Evolutionary conservation across 306 rosid genomes (phyloP), one percentile per base, ranked within the genome.

Genomic region (Quercus gilva): DNA sequence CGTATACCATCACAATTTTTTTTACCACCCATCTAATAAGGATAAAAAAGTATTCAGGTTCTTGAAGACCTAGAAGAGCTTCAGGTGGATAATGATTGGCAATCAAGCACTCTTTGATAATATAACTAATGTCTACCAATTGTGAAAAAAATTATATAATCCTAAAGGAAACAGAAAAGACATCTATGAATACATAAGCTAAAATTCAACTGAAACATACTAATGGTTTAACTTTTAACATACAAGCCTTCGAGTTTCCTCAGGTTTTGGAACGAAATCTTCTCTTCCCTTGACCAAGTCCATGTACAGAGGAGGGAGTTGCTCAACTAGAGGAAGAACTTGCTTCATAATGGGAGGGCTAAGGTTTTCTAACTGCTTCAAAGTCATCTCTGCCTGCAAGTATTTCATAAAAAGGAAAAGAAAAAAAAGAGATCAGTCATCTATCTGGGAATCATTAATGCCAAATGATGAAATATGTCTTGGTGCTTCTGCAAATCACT

Each of bases 291-390:
- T 90, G 63, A 87, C 91, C 79, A 95, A 85, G 71, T 95, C 98
- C 98, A 88, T 90, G 87, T 95, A 95, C 91, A 95, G 77, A 55
- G 98, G 99, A 75, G 97, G 98, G 58, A 95, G 94, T 83, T 95
- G 99, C 91, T 91, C 98, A 80, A 95, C 92, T 76, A 95, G 86
- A 80, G 99, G 99, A 85, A 93, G 87, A 86, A 90, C 96, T 90
- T 95, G 99, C 91, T 92, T 95, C 98, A 95, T 81, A 78, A 95
- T 86, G 75, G 98, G 92, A 80, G 99, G 98, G 90, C 97, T 89
- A 77, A 92, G 92, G 79, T 83, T 95, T 87, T 79, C 94, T 65
- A 92, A 74, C 76, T 91, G 95, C 85, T 88, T 90, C 80, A 95
- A 73, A 67, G 99, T 95, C 90, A 95, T 90, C 90, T 91, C 97